Conservation (phyloP, 257 asterid genomes). For the Solanum gandarillasii region DNA sequence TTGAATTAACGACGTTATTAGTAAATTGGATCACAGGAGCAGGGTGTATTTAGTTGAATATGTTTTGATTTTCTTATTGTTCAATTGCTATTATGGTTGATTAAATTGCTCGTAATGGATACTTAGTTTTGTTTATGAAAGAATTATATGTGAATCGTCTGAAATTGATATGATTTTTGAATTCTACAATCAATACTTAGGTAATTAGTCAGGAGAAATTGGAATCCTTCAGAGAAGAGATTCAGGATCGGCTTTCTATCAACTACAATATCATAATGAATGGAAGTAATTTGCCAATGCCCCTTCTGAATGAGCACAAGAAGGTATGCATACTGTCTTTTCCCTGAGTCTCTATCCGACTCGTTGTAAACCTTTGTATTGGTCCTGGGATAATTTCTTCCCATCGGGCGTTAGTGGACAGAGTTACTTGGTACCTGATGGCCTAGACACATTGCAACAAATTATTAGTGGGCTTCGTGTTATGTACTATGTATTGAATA, state of each 20-base stretch:
- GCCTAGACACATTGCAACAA: too few relatives aligned
- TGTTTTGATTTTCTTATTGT: not conserved
- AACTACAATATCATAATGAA: conserved; percentile 73
- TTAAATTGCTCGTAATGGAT: not conserved
- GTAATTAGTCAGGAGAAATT: conserved; percentile 72
- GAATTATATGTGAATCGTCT: not conserved
- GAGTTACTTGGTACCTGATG: too few relatives aligned
- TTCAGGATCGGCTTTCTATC: conserved; percentile 57
- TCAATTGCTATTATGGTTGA: not conserved
- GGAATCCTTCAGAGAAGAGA: too few relatives aligned
- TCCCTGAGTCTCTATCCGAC: not conserved
- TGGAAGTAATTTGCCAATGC: conserved; percentile 40
- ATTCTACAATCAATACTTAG: conserved; percentile 55
- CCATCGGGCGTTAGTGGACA: too few relatives aligned
- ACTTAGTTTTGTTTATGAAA: not conserved
- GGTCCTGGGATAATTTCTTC: not conserved
- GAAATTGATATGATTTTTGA: not conserved
- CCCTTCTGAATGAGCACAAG: conserved; percentile 28
- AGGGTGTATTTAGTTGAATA: not conserved
- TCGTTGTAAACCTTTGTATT: not conserved
- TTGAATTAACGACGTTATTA: not conserved
- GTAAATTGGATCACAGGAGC: not conserved
- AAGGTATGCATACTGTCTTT: conserved; percentile 27
- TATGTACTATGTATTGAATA: too few relatives aligned
- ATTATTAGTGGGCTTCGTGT: too few relatives aligned